These are phyloP conservation scores for Magnusiomyces fungicola DNA, from an alignment of 1,139 yeast genomes.

Conservation along the genomic window DNA sequence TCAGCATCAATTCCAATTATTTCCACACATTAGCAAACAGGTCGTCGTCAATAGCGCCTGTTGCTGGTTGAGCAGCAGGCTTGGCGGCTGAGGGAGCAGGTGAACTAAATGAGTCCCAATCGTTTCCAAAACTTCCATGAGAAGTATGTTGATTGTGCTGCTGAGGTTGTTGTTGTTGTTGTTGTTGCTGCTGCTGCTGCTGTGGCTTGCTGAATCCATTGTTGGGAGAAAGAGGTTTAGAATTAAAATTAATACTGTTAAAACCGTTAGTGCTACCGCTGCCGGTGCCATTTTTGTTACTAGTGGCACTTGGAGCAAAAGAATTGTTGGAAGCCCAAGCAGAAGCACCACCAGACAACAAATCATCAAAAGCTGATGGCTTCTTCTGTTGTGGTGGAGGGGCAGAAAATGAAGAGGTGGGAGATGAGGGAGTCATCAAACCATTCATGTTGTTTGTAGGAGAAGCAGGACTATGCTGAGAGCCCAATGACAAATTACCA, in stretches of 20 bases:
- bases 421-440: constrained; percentile 11
- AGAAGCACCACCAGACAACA: constrained; percentile 34
- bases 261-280: not conserved
- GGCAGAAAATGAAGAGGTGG: constrained; percentile 27
- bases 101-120: not conserved
- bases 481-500: not conserved
- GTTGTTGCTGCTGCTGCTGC: constrained; percentile 8
- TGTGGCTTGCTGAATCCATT: constrained; percentile 5
- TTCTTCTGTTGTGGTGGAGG: constrained; percentile 29
- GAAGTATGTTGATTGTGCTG: not conserved
- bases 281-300: too few relatives aligned
- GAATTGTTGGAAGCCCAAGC: constrained; percentile 23
- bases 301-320: constrained; percentile 9
- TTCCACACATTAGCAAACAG: constrained; percentile 63
- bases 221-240: too few relatives aligned
- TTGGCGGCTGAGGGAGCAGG: constrained; percentile 1
- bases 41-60: constrained; percentile 51
- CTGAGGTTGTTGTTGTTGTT: constrained; percentile 4
- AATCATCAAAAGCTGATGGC: constrained; percentile 15
- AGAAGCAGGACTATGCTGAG: not conserved
- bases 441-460: not conserved
- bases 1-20: constrained; percentile 12
- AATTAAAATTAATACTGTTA: not conserved
- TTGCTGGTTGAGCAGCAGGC: not conserved
- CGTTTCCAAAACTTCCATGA: not conserved